Evolutionary conservation across 139 green algal genomes (phyloP), one percentile per base, ranked within the genome.

Genomic region (Chlorella vulgaris): DNA sequence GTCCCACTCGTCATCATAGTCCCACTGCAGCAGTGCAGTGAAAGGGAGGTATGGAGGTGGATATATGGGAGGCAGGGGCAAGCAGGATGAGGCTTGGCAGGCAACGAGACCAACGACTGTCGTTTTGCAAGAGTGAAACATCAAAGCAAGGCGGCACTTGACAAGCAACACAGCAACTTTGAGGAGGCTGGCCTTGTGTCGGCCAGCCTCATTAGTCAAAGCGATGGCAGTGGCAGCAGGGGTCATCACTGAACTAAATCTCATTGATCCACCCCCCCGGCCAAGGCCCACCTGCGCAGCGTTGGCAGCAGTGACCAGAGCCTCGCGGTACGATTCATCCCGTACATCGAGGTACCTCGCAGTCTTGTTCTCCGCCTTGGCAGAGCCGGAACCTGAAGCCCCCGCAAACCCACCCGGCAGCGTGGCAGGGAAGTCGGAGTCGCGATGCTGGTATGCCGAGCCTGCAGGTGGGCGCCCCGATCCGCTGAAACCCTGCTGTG

Each of bases 1-100:
- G 83, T 97, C 93, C 69, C 97, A 97, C 74, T 97, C 93, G 38
- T 97, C 93, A 15, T 96, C 89, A 62, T 95, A 95, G 81, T 93
- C 91, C 77, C 85, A 95, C 76, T 96, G 90, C 55, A 91, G 43
- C 38, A 3, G 40, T 24, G n/a, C 15, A 38, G 60, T 19, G 60
- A 10, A 29, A 70, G 55, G 55, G 55, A 70, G 31, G 60, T 5
- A 3, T 36, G 60, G n/a, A n/a, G n/a, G n/a, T n/a, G n/a, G n/a
- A n/a, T n/a, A n/a, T n/a, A n/a, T n/a, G n/a, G n/a, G n/a, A n/a
- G n/a, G n/a, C n/a, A n/a, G n/a, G n/a, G n/a, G n/a, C n/a, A n/a
- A n/a, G n/a, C n/a, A n/a, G n/a, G n/a, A n/a, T n/a, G n/a, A n/a
- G n/a, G n/a, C n/a, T n/a, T n/a, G n/a, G n/a, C n/a, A n/a, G n/a